Conservation (phyloP, 2,329 filamentous ascomycete genomes). For the Phoma sp. region DNA sequence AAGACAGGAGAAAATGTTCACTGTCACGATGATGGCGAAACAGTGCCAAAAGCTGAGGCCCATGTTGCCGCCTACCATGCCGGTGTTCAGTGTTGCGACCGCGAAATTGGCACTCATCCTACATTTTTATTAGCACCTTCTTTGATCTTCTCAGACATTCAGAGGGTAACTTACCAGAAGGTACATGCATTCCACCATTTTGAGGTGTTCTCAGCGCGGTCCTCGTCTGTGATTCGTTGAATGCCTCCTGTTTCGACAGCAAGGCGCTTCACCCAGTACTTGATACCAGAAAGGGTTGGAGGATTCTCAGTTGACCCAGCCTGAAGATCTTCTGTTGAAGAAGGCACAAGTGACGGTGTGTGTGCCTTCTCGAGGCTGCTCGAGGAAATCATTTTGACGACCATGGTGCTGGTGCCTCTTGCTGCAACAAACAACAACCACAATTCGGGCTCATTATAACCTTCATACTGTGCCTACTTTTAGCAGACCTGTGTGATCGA, state of each 20-base stretch:
- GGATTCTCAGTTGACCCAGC: not conserved
- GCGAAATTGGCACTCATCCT: constrained; percentile 32
- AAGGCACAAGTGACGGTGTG: not conserved
- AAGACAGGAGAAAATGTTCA: constrained; percentile 45
- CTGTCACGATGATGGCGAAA: constrained; percentile 46
- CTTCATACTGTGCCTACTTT: not conserved
- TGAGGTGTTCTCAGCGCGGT: constrained; percentile 26
- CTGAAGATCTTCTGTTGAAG: not conserved
- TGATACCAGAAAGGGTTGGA: not conserved
- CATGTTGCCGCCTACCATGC: constrained; percentile 42
- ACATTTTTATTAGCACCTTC: not conserved
- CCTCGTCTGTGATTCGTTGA: constrained; percentile 31
- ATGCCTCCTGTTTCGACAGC: constrained; percentile 34
- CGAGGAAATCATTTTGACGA: not conserved
- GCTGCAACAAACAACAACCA: not conserved
- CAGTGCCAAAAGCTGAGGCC: constrained; percentile 49
- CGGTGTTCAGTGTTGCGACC: constrained; percentile 46
- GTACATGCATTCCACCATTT: constrained; percentile 38
- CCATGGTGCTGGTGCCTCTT: constrained; percentile 6
- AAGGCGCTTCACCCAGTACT: constrained; percentile 20
- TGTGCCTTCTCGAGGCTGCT: not conserved
- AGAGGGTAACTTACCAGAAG: constrained; percentile 28
- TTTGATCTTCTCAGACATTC: too few species aligned
- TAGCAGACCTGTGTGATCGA: not conserved
- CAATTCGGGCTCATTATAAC: constrained; percentile 15